phyloP scores from a whole-genome alignment of 202 grass and related monocot species.

The Zizania palustris region DNA sequence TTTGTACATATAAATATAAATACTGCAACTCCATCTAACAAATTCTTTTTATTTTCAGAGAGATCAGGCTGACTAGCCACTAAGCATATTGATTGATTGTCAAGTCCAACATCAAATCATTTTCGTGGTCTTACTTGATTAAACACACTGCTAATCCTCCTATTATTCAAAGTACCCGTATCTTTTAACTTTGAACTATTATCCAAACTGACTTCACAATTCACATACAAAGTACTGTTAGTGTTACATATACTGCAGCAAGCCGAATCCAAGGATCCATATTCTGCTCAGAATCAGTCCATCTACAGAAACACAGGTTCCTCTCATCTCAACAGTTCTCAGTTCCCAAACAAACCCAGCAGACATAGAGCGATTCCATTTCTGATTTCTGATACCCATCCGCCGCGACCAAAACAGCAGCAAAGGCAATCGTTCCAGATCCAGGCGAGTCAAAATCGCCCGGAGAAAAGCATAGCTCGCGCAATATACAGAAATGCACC shows the following conservation, averaged over 20 bases:
- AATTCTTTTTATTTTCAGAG: neutral
- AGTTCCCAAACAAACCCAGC: neutral
- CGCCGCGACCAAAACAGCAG: neutral
- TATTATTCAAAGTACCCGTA: neutral
- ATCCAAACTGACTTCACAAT: neutral
- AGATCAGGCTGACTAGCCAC: neutral
- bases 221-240: neutral
- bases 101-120: neutral
- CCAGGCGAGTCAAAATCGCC: neutral
- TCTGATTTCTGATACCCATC: neutral
- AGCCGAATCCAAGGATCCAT: neutral
- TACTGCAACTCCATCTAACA: neutral
- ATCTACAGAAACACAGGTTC: neutral
- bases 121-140: neutral
- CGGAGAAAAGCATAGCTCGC: neutral
- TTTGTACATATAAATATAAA: neutral
- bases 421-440: neutral
- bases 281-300: conserved; percentile 2
- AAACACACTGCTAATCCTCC: neutral
- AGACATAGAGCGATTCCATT: neutral
- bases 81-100: neutral
- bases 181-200: neutral
- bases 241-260: neutral
- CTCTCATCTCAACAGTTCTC: neutral
- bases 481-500: neutral